Conservation (phyloP, 2,329 filamentous ascomycete species). For the Penicillium sp. region DNA sequence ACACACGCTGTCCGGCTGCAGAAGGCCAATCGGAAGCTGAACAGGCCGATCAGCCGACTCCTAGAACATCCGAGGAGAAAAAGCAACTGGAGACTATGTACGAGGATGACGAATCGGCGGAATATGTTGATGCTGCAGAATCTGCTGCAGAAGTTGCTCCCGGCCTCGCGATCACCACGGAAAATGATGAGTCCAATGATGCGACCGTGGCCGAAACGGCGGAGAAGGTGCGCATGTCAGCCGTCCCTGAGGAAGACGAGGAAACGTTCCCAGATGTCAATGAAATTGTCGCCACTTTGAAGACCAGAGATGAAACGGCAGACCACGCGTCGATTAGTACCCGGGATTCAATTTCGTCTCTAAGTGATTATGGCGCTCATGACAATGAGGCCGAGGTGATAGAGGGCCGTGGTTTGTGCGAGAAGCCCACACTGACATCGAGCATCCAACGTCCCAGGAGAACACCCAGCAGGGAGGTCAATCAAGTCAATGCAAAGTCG, state of each 20-base stretch:
- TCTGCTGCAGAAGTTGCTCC: conserved; percentile 14
- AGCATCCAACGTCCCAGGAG: conserved; percentile 29
- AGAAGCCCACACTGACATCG: conserved; percentile 25
- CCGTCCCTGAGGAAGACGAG: conserved; percentile 20
- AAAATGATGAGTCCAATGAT: conserved; percentile 9
- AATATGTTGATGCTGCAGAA: conserved; percentile 21
- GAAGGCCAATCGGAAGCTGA: conserved; percentile 12
- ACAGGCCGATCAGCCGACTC: conserved; percentile 18
- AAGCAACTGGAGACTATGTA: conserved; percentile 36
- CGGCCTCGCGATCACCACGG: conserved; percentile 17
- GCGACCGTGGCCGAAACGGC: conserved; percentile 5
- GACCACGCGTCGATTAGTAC: conserved; percentile 15
- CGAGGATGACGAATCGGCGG: conserved; percentile 30
- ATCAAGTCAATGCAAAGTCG: conserved; percentile 19
- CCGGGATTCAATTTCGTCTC: conserved; percentile 18
- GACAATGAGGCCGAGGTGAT: conserved; percentile 25
- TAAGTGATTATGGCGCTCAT: conserved; percentile 13
- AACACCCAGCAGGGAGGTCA: conserved; percentile 24
- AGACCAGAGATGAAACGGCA: conserved; percentile 14
- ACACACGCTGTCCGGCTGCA: conserved; percentile 6
- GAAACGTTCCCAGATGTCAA: conserved; percentile 18
- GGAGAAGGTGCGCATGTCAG: conserved; percentile 17
- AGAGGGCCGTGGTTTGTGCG: conserved; percentile 29
- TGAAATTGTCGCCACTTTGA: conserved; percentile 17
- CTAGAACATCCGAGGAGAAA: conserved; percentile 27